Base-by-base conservation (phyloP, 2,329 filamentous ascomycete genomes). In the Cytospora mali region DNA sequence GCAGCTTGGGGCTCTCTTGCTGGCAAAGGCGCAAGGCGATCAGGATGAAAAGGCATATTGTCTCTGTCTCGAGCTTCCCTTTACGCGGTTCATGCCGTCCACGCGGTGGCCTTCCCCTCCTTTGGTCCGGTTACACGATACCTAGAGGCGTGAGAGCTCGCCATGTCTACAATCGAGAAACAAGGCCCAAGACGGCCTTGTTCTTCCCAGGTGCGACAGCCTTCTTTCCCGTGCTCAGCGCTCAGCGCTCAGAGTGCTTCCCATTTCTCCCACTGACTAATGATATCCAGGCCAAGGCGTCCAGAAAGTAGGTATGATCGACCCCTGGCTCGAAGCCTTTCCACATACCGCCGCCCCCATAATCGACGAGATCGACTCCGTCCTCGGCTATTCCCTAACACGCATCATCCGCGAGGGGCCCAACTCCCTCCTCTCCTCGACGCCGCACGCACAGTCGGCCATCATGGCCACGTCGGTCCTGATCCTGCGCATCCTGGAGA, bases 401-500 rank as follows among this genome's bases (percentile, higher is more conserved):
- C 81, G 83, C 28, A 83, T 94, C 64, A 97, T 97, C 69, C 87
- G 88, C 64, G 81, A 91, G 29, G 93, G 94, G 0, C 91, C 94
- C 1, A 91, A 90, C 69, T 87, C 86, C 61, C 78, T 82, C 57
- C 85, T 98, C 61, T 96, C 91, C 48, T 84, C 86, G 62, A 97
- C 94, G 5, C 86, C 90, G 67, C 93, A 96, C 73, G 91, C 94
- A 4, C 94, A 98, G 75, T 94, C 94, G 1, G 93, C 94, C 70
- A 97, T 97, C 75, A 96, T 98, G 92, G 92, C 93, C 16, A 95
- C 92, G 4, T 96, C 92, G 29, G 88, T 97, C 72, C 84, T 97
- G 64, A 96, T 97, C 71, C 83, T 97, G 60, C 89, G 91, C 61
- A 88, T 97, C 64, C 83, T 98, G 66, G 92, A 97, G 78, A 80